Conservation (phyloP, 345 rosid species). For the Eucalyptus curtisii region DNA sequence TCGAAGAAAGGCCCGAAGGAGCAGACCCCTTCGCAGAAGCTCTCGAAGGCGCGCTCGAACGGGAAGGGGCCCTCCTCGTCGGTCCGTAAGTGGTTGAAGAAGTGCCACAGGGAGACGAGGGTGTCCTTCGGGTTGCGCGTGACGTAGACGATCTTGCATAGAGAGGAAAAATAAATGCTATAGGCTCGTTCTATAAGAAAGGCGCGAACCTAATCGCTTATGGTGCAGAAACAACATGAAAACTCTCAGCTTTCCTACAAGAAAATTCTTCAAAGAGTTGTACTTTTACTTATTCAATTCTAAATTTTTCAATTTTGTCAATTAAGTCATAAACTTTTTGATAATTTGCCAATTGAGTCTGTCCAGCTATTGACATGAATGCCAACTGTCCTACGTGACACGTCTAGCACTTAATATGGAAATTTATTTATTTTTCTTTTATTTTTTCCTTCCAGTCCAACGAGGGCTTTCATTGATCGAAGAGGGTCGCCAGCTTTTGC, state of each 20-base stretch:
- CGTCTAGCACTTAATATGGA: fast-evolving
- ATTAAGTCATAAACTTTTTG: fast-evolving
- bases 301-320: fast-evolving
- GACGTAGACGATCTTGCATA: slow-evolving; percentile 16
- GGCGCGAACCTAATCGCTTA: neutral
- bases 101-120: slow-evolving; percentile 15
- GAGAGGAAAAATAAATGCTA: neutral
- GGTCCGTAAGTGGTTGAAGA: neutral
- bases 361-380: fast-evolving
- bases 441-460: too few relatives aligned
- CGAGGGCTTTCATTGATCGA: too few relatives aligned
- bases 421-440: too few relatives aligned
- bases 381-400: fast-evolving
- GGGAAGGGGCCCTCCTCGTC: neutral
- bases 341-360: too few relatives aligned
- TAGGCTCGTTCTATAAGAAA: neutral
- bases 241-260: fast-evolving
- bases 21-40: slow-evolving; percentile 12
- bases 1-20: slow-evolving; percentile 15
- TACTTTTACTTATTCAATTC: fast-evolving
- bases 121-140: slow-evolving; percentile 19
- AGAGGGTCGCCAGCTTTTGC: too few relatives aligned
- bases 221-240: neutral
- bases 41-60: slow-evolving; percentile 4
- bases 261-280: too few relatives aligned